Conservation (phyloP, 2,329 filamentous ascomycete species). For the Penicillium oxalicum region DNA sequence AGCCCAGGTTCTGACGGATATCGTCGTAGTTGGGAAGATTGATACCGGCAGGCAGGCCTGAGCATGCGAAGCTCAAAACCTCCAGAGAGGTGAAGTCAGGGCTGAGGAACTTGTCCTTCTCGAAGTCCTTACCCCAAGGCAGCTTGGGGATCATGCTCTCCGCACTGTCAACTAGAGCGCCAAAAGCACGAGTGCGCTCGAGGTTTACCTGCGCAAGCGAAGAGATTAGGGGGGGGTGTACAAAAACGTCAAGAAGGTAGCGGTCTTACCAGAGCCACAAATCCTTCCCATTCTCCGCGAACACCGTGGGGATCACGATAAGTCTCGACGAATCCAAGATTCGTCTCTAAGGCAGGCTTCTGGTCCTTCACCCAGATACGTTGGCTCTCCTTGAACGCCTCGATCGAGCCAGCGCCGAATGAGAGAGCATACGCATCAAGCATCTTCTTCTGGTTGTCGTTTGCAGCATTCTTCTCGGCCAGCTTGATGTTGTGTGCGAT, state of each 20-base stretch:
- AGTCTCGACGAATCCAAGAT: slow-evolving; percentile 80
- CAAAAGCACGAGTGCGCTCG: slow-evolving; percentile 83
- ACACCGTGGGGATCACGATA: slow-evolving; percentile 78
- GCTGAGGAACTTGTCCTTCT: slow-evolving; percentile 92
- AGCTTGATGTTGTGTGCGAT: slow-evolving; percentile 61
- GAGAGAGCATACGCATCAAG: slow-evolving; percentile 67
- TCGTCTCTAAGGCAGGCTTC: slow-evolving; percentile 70
- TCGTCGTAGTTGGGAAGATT: slow-evolving; percentile 55
- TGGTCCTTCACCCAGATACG: slow-evolving; percentile 78
- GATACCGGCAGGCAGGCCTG: slow-evolving; percentile 57
- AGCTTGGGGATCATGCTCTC: slow-evolving; percentile 79
- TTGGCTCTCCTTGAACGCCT: slow-evolving; percentile 75
- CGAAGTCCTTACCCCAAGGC: slow-evolving; percentile 82
- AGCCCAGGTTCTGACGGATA: slow-evolving; percentile 57
- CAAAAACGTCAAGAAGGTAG: background rate
- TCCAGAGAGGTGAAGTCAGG: slow-evolving; percentile 95
- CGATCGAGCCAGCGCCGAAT: slow-evolving; percentile 66
- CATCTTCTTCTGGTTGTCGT: slow-evolving; percentile 69
- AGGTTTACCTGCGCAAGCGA: slow-evolving; percentile 59
- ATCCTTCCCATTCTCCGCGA: slow-evolving; percentile 79
- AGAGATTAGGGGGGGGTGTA: slow-evolving; percentile 23
- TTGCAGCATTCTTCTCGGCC: slow-evolving; percentile 63
- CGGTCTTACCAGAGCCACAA: slow-evolving; percentile 55
- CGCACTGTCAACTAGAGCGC: slow-evolving; percentile 73
- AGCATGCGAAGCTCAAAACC: slow-evolving; percentile 71